Base-by-base conservation (phyloP, 352 stramenopile genomes). In the Pythium phragmitis region DNA sequence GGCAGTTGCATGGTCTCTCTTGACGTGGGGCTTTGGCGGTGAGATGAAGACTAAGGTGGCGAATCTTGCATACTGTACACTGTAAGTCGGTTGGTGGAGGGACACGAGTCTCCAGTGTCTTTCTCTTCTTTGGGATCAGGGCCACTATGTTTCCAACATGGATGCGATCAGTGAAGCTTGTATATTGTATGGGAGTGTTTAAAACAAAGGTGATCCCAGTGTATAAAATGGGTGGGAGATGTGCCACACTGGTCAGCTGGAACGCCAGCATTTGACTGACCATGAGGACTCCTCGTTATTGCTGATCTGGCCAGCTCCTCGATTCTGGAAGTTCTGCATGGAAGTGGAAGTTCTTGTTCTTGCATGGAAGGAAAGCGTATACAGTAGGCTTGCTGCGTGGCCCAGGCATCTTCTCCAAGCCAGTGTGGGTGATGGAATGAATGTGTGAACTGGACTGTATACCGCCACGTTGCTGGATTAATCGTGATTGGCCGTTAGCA, bases 1-100 rank as follows among this genome's bases (percentile, higher is more conserved):
- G 46, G 39, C 28, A 48, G 23, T 43, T 48, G 30, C 60, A 67
- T 67, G 42, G 50, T 47, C 14, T 16, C 26, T 30, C 26, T 49
- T 19, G n/a, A 17, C n/a, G n/a, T 52, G 14, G 37, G 37, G 26
- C 26, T 30, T 30, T 5, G 26, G 37, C 37, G 14, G 37, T 16
- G 37, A 42, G 37, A 42, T 16, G 37, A 16, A 42, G 14, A 42
- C 1, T 42, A 49, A 49, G 37, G 14, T 16, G 11, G 37, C 9
- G 37, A 17, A 42, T 30, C 26, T 30, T 30, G 26, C 21, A 41
- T 8, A 41, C 7, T 26, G 8, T 49, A 9, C 14, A 49, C 8
- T 28, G 19, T 26, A 49, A 49, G 43, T 49, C 43, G 43, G n/a
- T 49, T 49, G 43, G 43, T 49, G 43, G 43, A 26, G 43, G 17